Conservation (phyloP, 768 basidiomycete species). For the Chalciporus pseudorubinellus region DNA sequence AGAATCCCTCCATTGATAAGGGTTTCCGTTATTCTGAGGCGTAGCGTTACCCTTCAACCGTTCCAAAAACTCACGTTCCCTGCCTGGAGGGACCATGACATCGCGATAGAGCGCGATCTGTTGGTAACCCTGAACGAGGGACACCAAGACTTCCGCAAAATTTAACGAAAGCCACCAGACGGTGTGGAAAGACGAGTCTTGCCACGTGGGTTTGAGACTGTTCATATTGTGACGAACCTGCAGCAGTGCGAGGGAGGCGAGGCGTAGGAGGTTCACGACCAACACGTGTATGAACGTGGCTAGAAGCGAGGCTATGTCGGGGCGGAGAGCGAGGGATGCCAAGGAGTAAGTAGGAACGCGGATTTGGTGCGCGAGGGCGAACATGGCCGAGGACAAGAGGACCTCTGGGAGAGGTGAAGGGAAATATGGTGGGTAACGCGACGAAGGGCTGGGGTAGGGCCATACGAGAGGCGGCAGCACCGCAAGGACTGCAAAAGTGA, state of each 20-base stretch:
- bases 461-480: conserved; percentile 50
- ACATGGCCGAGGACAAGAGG: conserved; percentile 58
- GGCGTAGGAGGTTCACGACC: conserved; percentile 52
- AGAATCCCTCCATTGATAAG: conserved; percentile 10
- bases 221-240: conserved; percentile 45
- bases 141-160: conserved; percentile 60
- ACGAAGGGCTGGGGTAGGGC: conserved; percentile 34
- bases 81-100: conserved; percentile 52
- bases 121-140: conserved; percentile 69
- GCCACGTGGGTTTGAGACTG: conserved; percentile 48
- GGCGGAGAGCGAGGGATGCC: conserved; percentile 31
- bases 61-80: conserved; percentile 40
- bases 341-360: conserved; percentile 34
- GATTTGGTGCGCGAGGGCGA: conserved; percentile 30
- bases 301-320: conserved; percentile 33
- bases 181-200: conserved; percentile 54
- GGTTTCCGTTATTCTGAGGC: conserved; percentile 10
- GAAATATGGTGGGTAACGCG: conserved; percentile 48
- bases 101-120: conserved; percentile 66
- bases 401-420: conserved; percentile 67
- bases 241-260: conserved; percentile 52
- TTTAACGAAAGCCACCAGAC: conserved; percentile 80
- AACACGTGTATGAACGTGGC: conserved; percentile 47
- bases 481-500: conserved; percentile 51
- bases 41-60: conserved; percentile 19